These are phyloP conservation scores for Hanseniaspora lachancei DNA, from an alignment of 805 yeast species.

Conservation along the genomic window DNA sequence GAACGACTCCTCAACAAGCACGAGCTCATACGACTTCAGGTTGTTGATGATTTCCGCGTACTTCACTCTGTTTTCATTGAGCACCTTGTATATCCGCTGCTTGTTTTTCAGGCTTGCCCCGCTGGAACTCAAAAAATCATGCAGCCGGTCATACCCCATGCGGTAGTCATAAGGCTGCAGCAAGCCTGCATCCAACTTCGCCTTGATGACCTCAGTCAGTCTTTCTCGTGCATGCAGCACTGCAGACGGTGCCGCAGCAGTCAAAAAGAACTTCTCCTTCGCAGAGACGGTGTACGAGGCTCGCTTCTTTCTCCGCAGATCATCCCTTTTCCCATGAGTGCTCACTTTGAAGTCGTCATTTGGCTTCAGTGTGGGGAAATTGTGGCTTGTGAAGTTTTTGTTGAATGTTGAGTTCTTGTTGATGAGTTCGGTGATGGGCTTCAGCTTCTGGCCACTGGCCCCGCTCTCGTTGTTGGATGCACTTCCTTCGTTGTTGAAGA, in stretches of 20 bases:
- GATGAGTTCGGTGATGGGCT: not conserved
- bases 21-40: conserved; percentile 78
- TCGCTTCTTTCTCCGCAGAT: not conserved
- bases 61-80: conserved; percentile 79
- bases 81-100: conserved; percentile 73
- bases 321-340: not conserved
- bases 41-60: conserved; percentile 86
- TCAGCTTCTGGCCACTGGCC: not conserved
- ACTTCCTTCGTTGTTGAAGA: not conserved
- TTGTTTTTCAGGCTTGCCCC: conserved; percentile 83
- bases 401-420: not conserved
- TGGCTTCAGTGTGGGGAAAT: conserved; percentile 8
- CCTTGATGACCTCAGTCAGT: conserved; percentile 82
- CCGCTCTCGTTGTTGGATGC: not conserved
- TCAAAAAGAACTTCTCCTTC: conserved; percentile 79
- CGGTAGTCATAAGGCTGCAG: conserved; percentile 89
- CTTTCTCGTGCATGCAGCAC: conserved; percentile 90
- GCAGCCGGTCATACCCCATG: conserved; percentile 79
- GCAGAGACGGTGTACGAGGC: conserved; percentile 48
- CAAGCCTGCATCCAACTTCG: conserved; percentile 85
- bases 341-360: not conserved
- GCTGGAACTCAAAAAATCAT: conserved; percentile 53
- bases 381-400: conserved; percentile 6
- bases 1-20: conserved; percentile 83
- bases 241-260: conserved; percentile 94